A percentile compares a stretch with the other conserved stretches of the same genome.
Conservation (phyloP, 495 filamentous ascomycete genomes). For the Lepraria neglecta region DNA sequence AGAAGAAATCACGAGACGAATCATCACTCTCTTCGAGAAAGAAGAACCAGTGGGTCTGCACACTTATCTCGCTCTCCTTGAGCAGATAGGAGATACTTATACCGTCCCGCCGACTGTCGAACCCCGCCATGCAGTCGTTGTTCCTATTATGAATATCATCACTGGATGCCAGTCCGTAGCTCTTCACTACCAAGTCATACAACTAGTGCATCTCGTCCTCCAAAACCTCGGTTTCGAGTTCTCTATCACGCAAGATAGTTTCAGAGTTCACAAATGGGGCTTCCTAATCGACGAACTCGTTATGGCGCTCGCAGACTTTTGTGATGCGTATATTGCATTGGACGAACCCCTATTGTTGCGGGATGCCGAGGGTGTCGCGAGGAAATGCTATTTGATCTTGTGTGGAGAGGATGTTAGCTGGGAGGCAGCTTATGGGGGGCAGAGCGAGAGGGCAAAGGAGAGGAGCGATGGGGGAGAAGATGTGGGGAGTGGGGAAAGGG, state of each 20-base stretch:
- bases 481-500: not conserved
- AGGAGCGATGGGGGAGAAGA: not conserved
- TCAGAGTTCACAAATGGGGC: constrained; percentile 9
- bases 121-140: constrained; percentile 5
- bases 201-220: constrained; percentile 7
- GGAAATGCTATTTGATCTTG: constrained; percentile 18
- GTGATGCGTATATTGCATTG: constrained; percentile 1
- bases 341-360: not conserved
- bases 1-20: not conserved
- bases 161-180: not conserved
- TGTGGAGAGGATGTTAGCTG: constrained; percentile 17
- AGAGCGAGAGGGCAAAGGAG: not conserved
- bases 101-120: not conserved
- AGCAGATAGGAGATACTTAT: constrained; percentile 11
- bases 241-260: not conserved
- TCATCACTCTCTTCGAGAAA: not conserved
- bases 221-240: constrained; percentile 14
- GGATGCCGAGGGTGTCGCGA: constrained; percentile 10
- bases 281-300: constrained; percentile 19
- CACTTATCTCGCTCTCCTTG: not conserved
- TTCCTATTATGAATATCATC: constrained; percentile 14
- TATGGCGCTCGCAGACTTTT: constrained; percentile 12
- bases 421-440: not conserved
- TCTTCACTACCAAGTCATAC: not conserved
- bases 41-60: not conserved